A percentile compares a stretch with the other conserved stretches of the same genome.
phyloP scores from a whole-genome alignment of 208 protist genomes.

The Wallacemonas rigidus region DNA sequence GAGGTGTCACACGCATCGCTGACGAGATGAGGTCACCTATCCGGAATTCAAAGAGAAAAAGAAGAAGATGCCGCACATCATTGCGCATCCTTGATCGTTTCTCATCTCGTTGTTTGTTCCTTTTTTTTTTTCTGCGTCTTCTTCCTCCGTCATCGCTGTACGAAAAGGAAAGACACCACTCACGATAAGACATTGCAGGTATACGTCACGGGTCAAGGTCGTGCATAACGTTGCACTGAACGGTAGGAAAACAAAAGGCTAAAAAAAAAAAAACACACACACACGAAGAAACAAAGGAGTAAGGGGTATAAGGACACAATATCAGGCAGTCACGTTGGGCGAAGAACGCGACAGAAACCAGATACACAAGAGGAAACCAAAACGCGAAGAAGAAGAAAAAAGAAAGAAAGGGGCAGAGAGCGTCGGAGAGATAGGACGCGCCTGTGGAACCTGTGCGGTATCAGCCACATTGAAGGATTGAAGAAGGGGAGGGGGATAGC shows the following conservation, averaged over 20 bases:
- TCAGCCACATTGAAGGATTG: neutral
- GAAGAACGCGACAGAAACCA: no score
- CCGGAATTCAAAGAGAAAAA: no score
- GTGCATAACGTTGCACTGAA: neutral
- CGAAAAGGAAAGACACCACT: neutral
- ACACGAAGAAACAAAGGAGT: neutral
- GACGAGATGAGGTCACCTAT: no score
- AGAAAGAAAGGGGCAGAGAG: no score
- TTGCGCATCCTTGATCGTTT: neutral
- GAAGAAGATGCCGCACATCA: no score
- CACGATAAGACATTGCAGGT: neutral
- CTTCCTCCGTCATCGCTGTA: neutral
- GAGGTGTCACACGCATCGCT: no score
- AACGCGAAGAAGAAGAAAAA: no score
- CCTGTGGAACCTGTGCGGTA: no score
- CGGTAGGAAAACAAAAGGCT: neutral
- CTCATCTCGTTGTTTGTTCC: neutral
- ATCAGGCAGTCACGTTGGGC: no score
- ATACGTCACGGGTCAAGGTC: neutral
- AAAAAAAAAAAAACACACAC: slow-evolving; percentile 13
- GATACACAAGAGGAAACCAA: no score
- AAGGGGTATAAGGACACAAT: neutral
- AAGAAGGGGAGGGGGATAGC: neutral
- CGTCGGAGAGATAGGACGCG: no score
- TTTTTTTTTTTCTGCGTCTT: slow-evolving; percentile 5